Percentiles rank a stretch among this genome's conserved stretches.
Conservation (phyloP, 768 basidiomycete species). For the Agrocybe pediades region DNA sequence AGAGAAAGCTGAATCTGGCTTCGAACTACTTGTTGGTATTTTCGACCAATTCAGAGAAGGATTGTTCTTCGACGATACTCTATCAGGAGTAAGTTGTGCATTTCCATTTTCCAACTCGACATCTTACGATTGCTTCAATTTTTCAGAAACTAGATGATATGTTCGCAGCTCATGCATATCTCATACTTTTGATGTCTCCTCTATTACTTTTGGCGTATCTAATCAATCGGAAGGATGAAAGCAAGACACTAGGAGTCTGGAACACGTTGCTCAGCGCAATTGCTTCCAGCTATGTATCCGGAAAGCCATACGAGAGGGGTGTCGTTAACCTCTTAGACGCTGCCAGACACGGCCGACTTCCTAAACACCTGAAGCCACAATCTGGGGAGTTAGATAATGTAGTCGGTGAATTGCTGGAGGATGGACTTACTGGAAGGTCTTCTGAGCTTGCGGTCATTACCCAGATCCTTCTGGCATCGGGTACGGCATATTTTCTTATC, state of each 20-base stretch:
- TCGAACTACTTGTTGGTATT: slow-evolving; percentile 40
- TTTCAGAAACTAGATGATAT: slow-evolving; percentile 49
- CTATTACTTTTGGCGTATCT: slow-evolving; percentile 56
- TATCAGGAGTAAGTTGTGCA: slow-evolving; percentile 44
- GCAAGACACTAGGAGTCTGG: slow-evolving; percentile 42
- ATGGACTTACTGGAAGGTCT: slow-evolving; percentile 29
- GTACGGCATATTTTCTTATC: slow-evolving; percentile 31
- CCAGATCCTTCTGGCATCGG: slow-evolving; percentile 40
- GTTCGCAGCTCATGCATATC: slow-evolving; percentile 36
- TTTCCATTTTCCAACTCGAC: not conserved
- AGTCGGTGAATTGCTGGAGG: slow-evolving; percentile 38
- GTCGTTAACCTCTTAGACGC: slow-evolving; percentile 45
- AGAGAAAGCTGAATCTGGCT: slow-evolving; percentile 5
- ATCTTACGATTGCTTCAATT: not conserved
- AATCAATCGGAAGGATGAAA: slow-evolving; percentile 37
- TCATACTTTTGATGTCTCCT: slow-evolving; percentile 37
- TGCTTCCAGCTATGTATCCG: slow-evolving; percentile 32
- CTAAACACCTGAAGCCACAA: slow-evolving; percentile 45
- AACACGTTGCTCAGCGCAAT: slow-evolving; percentile 46
- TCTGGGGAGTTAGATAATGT: slow-evolving; percentile 46
- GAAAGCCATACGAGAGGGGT: slow-evolving; percentile 20
- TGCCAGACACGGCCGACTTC: slow-evolving; percentile 37
- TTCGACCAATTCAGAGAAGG: slow-evolving; percentile 53
- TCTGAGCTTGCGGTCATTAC: slow-evolving; percentile 33
- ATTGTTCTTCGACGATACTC: slow-evolving; percentile 45